phyloP scores from a whole-genome alignment of 164 flowering plant genomes.

The Pachysandra terminalis region DNA sequence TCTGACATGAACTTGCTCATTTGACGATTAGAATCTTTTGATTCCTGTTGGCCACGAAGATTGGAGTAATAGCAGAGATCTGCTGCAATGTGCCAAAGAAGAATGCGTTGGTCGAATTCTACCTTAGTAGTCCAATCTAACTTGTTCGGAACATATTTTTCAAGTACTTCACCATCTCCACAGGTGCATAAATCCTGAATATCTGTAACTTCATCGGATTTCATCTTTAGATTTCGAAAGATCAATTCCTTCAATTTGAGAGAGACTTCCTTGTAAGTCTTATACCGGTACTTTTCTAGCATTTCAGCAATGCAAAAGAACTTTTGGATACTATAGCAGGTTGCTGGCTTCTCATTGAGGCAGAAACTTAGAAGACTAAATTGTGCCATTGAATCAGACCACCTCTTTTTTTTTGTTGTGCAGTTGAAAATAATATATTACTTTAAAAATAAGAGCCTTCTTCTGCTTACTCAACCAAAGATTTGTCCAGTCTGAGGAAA shows the following conservation, averaged over 20 bases:
- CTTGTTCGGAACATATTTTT: too few relatives aligned
- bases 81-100: constrained; percentile 18
- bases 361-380: too few relatives aligned
- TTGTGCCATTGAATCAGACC: too few relatives aligned
- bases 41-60: too few relatives aligned
- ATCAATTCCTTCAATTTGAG: neutral
- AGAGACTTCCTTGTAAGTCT: neutral
- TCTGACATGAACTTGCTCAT: constrained; percentile 17
- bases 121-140: neutral
- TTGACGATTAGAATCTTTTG: neutral
- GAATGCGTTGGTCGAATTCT: constrained; percentile 7
- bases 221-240: neutral
- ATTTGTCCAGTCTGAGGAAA: too few relatives aligned
- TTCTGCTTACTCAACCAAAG: too few relatives aligned
- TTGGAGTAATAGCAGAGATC: constrained; percentile 4
- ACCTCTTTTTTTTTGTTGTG: too few relatives aligned
- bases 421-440: too few relatives aligned
- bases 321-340: too few relatives aligned
- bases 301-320: neutral
- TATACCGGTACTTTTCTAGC: neutral
- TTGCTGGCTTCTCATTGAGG: too few relatives aligned
- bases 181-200: neutral
- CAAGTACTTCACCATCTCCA: neutral
- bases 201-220: neutral
- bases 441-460: too few relatives aligned